Percentiles rank a stretch among this genome's conserved stretches.
Evolutionary conservation across 148 eudicot genomes (phyloP).

Genomic region (Oxyria digyna): DNA sequence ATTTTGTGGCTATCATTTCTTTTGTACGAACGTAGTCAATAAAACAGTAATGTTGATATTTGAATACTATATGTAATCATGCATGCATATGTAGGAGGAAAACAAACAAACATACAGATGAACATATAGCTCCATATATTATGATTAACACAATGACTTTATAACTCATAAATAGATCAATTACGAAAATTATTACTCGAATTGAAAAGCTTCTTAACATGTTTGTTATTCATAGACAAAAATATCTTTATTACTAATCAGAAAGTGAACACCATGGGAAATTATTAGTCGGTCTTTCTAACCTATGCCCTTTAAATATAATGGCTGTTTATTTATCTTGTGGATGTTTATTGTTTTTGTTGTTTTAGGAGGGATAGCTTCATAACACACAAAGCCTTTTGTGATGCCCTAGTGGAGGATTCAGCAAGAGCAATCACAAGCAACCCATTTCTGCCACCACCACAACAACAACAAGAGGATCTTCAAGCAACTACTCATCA

Average conservation of each 20-base stretch:
- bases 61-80: not conserved
- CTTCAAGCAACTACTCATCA: not conserved
- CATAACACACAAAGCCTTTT: conserved; percentile 92
- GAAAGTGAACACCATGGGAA: no score
- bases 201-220: not conserved
- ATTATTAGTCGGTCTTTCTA: no score
- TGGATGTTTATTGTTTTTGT: not conserved
- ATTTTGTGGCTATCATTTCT: not conserved
- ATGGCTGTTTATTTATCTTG: not conserved
- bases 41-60: not conserved
- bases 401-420: conserved; percentile 91
- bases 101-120: not conserved
- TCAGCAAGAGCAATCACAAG: conserved; percentile 47
- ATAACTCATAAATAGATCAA: not conserved
- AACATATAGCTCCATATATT: not conserved
- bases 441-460: conserved; percentile 22
- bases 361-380: conserved; percentile 84
- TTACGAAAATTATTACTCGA: not conserved
- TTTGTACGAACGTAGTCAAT: not conserved
- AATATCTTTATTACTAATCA: not conserved
- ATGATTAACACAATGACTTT: not conserved
- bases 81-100: not conserved
- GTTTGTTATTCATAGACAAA: no score
- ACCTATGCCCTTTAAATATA: no score
- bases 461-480: conserved; percentile 2